Conservation (phyloP, 495 filamentous ascomycete genomes). For the Oidiodendron maius region DNA sequence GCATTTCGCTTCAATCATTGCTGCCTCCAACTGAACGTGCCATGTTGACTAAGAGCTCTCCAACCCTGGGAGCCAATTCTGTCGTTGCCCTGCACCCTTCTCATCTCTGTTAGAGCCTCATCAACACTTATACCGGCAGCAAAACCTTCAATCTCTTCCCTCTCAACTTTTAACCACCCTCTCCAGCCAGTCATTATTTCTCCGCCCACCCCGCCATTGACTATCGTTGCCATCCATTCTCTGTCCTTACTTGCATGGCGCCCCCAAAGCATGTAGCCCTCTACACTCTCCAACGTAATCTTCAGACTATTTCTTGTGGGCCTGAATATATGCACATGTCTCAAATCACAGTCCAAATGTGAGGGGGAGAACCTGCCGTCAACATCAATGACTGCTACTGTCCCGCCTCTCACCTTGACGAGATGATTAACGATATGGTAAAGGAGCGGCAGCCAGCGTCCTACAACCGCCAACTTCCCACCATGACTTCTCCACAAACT, state of each 20-base stretch:
- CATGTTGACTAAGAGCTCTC: constrained; percentile 26
- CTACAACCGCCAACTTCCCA: constrained; percentile 32
- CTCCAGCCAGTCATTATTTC: constrained; percentile 36
- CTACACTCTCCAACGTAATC: constrained; percentile 28
- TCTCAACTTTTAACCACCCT: constrained; percentile 42
- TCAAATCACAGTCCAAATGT: constrained; percentile 32
- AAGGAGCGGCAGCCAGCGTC: constrained; percentile 61
- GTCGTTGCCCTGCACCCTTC: constrained; percentile 35
- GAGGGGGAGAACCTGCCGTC: constrained; percentile 60
- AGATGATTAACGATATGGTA: constrained; percentile 35
- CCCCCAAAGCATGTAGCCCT: constrained; percentile 43
- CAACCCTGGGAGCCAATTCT: constrained; percentile 29
- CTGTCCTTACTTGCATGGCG: constrained; percentile 34
- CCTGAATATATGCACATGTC: constrained; percentile 16
- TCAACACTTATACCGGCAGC: constrained; percentile 44
- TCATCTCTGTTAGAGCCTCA: constrained; percentile 50
- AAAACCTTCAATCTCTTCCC: constrained; percentile 36
- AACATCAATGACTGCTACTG: constrained; percentile 66
- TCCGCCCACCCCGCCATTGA: constrained; percentile 30
- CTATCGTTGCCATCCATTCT: constrained; percentile 44
- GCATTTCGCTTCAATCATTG: too few relatives aligned
- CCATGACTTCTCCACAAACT: constrained; percentile 32
- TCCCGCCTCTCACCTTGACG: constrained; percentile 49
- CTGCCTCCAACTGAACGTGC: constrained; percentile 20
- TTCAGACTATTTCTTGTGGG: constrained; percentile 11